Conservation (phyloP, 2,329 filamentous ascomycete genomes). For the Fusarium drepaniforme region DNA sequence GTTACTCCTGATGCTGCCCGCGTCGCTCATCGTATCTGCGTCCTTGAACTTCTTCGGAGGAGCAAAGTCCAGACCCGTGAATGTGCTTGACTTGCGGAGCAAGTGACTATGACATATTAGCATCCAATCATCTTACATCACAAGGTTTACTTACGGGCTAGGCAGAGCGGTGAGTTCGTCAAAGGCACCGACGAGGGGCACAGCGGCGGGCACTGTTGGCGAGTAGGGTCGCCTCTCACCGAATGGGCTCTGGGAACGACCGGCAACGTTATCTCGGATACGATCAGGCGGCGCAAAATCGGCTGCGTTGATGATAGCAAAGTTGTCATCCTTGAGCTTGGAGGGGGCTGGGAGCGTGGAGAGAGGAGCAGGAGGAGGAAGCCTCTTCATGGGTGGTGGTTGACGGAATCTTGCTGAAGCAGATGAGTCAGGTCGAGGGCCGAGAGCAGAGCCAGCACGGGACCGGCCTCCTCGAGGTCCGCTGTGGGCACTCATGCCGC, state of each 20-base stretch:
- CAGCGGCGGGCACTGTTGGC: constrained; percentile 77
- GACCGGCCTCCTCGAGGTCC: constrained; percentile 69
- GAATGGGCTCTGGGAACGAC: constrained; percentile 73
- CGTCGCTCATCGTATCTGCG: constrained; percentile 70
- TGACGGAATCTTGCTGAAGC: constrained; percentile 61
- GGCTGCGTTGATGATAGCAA: constrained; percentile 74
- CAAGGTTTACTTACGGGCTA: constrained; percentile 80
- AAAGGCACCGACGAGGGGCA: constrained; percentile 85
- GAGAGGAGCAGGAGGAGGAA: constrained; percentile 80
- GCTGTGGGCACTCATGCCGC: constrained; percentile 60
- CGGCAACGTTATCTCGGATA: constrained; percentile 76
- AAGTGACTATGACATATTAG: constrained; percentile 66
- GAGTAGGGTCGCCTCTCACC: constrained; percentile 79
- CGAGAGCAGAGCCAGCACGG: constrained; percentile 61
- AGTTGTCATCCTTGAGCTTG: constrained; percentile 84
- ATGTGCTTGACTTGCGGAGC: constrained; percentile 82
- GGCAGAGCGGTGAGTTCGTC: constrained; percentile 89
- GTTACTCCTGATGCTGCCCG: constrained; percentile 76
- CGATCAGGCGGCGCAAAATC: constrained; percentile 88
- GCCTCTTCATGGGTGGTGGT: constrained; percentile 57
- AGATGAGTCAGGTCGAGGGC: constrained; percentile 74
- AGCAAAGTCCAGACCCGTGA: constrained; percentile 84
- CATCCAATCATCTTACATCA: not conserved
- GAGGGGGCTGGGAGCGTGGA: constrained; percentile 86
- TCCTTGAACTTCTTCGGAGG: constrained; percentile 81